phyloP scores from a whole-genome alignment of 2,329 filamentous ascomycete genomes.

The Colletotrichum scovillei region DNA sequence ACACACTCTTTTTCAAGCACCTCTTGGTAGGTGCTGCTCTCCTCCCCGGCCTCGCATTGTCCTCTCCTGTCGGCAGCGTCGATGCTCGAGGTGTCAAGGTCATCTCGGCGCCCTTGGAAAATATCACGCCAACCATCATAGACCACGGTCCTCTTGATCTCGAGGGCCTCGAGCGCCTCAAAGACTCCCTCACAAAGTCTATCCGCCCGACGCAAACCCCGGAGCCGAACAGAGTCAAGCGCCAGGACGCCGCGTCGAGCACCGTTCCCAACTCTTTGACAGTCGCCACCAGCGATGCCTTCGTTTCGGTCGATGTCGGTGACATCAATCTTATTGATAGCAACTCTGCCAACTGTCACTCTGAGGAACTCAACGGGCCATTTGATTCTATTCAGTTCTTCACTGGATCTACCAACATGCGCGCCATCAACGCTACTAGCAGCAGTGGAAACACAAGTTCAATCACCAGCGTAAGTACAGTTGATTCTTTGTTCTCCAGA shows the following conservation, averaged over 20 bases:
- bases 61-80: constrained; percentile 10
- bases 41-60: background rate
- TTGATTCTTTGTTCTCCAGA: no score
- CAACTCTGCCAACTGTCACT: constrained; percentile 4
- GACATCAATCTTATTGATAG: constrained; percentile 6
- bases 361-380: constrained; percentile 12
- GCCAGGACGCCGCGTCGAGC: background rate
- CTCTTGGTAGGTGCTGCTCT: background rate
- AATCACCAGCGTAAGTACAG: constrained; percentile 9
- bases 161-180: constrained; percentile 2
- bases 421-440: constrained; percentile 14
- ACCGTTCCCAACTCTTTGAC: background rate
- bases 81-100: background rate
- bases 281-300: background rate
- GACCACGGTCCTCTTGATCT: constrained; percentile 18
- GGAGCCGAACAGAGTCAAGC: constrained; percentile 4
- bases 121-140: background rate
- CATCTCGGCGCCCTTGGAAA: background rate
- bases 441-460: constrained; percentile 10
- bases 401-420: constrained; percentile 19
- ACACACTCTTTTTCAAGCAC: background rate
- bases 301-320: constrained; percentile 19
- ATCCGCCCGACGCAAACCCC: background rate
- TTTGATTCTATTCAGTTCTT: constrained; percentile 18
- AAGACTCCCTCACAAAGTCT: constrained; percentile 1